Evolutionary conservation across 257 asterid species (phyloP).

Genomic region (Gynochthodes officinalis): DNA sequence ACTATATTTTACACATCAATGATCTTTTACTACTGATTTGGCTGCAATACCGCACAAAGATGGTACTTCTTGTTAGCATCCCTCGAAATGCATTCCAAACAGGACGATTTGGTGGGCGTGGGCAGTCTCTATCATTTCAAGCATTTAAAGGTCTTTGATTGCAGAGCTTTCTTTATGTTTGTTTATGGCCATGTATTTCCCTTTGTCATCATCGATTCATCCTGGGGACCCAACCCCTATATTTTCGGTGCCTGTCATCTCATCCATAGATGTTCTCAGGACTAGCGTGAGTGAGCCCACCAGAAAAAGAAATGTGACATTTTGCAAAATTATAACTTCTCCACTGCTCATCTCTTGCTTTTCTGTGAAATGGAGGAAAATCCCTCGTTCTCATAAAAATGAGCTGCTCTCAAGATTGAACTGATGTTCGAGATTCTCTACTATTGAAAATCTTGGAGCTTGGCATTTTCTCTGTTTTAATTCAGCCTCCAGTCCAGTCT

Average conservation of each 20-base stretch:
- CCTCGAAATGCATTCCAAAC: not conserved
- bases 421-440: too few species aligned
- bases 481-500: too few species aligned
- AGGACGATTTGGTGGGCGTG: constrained; percentile 9
- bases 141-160: not conserved
- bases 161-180: not conserved
- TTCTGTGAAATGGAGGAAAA: too few species aligned
- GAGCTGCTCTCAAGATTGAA: too few species aligned
- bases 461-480: too few species aligned
- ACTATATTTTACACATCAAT: not conserved
- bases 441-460: too few species aligned
- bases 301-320: too few species aligned
- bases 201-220: constrained; percentile 10
- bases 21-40: not conserved
- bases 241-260: not conserved
- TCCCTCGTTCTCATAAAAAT: too few species aligned
- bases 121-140: constrained; percentile 3
- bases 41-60: constrained; percentile 1
- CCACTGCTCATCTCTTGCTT: too few species aligned
- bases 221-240: constrained; percentile 4
- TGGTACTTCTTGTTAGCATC: not conserved
- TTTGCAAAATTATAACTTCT: too few species aligned
- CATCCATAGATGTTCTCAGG: not conserved
- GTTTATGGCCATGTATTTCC: not conserved
- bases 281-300: constrained; percentile 1